Conservation (phyloP, 164 flowering plant genomes). For the Nymphaea colorata region DNA sequence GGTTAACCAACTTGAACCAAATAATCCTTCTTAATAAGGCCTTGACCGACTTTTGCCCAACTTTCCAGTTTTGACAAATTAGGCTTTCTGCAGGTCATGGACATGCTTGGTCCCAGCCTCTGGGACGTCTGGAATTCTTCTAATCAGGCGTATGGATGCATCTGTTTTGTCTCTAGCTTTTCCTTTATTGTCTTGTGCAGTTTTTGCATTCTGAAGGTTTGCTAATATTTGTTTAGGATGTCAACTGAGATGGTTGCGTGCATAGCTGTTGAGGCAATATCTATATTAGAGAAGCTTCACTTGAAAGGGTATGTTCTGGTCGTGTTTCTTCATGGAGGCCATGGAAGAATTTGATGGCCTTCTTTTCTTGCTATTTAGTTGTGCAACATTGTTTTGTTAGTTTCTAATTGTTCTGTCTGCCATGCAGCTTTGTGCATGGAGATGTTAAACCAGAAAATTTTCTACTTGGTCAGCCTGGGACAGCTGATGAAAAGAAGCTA, state of each 20-base stretch:
- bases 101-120: constrained; percentile 49
- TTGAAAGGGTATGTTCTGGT: constrained; percentile 27
- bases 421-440: constrained; percentile 45
- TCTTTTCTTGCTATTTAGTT: not conserved
- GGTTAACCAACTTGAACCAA: too few species aligned
- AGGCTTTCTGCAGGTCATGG: constrained; percentile 33
- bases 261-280: constrained; percentile 48
- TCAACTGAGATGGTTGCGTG: constrained; percentile 51
- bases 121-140: constrained; percentile 53
- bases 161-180: not conserved
- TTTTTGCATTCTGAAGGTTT: not conserved
- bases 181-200: not conserved
- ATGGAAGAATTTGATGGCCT: not conserved
- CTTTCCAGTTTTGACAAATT: too few species aligned
- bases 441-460: constrained; percentile 60
- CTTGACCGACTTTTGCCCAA: too few species aligned
- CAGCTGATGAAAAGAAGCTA: constrained; percentile 36
- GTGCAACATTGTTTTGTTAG: not conserved
- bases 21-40: too few species aligned
- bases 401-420: not conserved
- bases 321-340: not conserved
- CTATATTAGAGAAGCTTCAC: constrained; percentile 47
- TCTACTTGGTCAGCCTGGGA: constrained; percentile 45
- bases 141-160: constrained; percentile 25
- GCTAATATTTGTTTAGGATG: constrained; percentile 19